Conservation (phyloP, 768 basidiomycete species). For the Rhodocollybia butyracea region DNA sequence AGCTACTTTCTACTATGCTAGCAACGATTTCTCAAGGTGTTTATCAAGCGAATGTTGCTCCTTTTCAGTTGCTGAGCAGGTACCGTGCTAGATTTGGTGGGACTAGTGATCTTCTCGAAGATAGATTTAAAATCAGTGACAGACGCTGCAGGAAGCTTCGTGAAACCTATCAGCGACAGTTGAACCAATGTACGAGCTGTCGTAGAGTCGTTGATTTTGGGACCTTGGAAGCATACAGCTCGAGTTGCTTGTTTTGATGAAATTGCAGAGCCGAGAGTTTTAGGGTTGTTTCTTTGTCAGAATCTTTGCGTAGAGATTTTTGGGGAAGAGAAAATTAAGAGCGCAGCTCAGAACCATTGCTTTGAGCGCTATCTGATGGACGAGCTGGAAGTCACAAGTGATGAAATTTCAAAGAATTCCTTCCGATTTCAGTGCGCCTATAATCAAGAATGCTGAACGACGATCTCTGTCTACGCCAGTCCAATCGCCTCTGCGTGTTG, state of each 20-base stretch:
- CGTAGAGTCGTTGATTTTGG: conserved; percentile 71
- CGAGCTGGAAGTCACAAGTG: neutral
- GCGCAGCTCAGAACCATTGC: neutral
- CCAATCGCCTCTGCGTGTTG: conserved; percentile 62
- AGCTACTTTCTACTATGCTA: too few relatives aligned
- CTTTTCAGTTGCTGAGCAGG: too few relatives aligned
- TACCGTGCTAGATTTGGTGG: too few relatives aligned
- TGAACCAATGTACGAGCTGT: conserved; percentile 54
- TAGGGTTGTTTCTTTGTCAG: conserved; percentile 20
- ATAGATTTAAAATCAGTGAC: too few relatives aligned
- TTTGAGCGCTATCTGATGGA: neutral
- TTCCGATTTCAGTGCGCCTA: conserved; percentile 66
- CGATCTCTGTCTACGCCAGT: conserved; percentile 75
- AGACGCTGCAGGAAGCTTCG: too few relatives aligned
- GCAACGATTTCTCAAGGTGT: too few relatives aligned
- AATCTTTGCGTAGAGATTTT: neutral
- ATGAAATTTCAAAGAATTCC: conserved; percentile 46
- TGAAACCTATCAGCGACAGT: neutral
- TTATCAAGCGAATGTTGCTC: too few relatives aligned
- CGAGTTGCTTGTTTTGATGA: conserved; percentile 81
- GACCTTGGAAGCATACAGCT: conserved; percentile 72
- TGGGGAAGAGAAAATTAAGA: neutral
- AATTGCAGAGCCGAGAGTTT: conserved; percentile 48
- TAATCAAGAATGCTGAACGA: conserved; percentile 75
- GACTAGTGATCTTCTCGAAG: too few relatives aligned